Evolutionary conservation across 345 rosid species (phyloP), one percentile per base, ranked within the genome.

Genomic region (Eutrema yunnanense): DNA sequence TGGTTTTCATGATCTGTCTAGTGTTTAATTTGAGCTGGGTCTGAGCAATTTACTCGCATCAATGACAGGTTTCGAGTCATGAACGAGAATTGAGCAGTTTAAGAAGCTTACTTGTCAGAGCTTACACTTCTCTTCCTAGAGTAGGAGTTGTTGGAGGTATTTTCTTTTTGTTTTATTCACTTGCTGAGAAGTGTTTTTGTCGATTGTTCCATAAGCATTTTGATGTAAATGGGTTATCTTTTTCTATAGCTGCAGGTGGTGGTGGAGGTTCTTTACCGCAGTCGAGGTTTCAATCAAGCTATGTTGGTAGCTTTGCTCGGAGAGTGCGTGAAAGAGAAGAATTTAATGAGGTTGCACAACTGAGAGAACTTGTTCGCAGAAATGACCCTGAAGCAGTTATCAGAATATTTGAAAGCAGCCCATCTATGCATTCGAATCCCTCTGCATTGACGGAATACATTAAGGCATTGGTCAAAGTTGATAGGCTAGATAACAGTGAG

Each of bases 311-410:
- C 74, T 84, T 94, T 58, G 82, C 96, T 76, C 96, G 96, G 4
- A 84, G 86, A 73, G 81, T 83, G 9, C 96, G 92, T 72, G 98
- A 91, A 44, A 75, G 77, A 19, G 88, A 85, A 64, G 98, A 88
- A 67, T 85, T 85, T 29, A 86, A 76, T 46, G 92, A 88, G 54
- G 84, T 83, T 77, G 85, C 92, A 10, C 83, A 84, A 54, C 86
- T 94, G 26, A 82, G 84, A 85, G 96, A 91, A 47, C 91, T 94
- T 37, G 81, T 77, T 81, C 84, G 82, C 43, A 84, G 86, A 77
- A 91, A 91, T 50, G 97, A 94, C 75, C 93, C 95, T 63, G 97
- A 94, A 80, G 89, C 90, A 27, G 88, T 94, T 56, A 91, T 94
- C 76, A 83, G 90, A 75, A 58, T 81, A 40, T 94, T 88, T 71